A percentile compares a stretch with the other conserved stretches of the same genome.
These are phyloP conservation scores for Neobulgaria alba DNA, from an alignment of 2,329 filamentous ascomycete genomes.

Conservation along the genomic window DNA sequence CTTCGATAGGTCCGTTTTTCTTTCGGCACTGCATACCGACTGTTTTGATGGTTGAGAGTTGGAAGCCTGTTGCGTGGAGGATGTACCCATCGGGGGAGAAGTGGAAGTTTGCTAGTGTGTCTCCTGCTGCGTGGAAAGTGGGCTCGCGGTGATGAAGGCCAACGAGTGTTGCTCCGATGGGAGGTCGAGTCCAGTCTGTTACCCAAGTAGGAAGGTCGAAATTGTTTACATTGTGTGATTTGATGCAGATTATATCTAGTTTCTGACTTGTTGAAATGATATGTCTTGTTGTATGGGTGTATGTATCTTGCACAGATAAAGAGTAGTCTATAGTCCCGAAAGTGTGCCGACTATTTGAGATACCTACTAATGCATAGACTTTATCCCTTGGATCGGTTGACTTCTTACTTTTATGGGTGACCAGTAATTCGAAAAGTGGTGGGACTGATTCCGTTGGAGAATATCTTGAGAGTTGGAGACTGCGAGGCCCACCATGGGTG, in stretches of 20 bases:
- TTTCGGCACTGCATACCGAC: conserved; percentile 14
- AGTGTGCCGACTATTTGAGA: conserved; percentile 11
- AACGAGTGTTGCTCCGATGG: conserved; percentile 8
- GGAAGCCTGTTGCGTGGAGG: conserved; percentile 13
- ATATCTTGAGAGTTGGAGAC: conserved; percentile 19
- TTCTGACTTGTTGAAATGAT: conserved; percentile 17
- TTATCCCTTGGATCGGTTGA: conserved; percentile 25
- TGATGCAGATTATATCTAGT: conserved; percentile 23
- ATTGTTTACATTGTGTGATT: conserved; percentile 12
- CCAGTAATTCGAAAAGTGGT: conserved; percentile 21
- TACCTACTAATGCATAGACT: conserved; percentile 24
- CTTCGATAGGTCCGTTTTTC: conserved; percentile 9
- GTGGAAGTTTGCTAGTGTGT: conserved; percentile 7
- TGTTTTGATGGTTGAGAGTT: conserved; percentile 16
- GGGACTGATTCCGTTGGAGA: conserved; percentile 8
- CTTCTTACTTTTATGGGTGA: conserved; percentile 23
- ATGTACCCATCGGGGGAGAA: conserved; percentile 15
- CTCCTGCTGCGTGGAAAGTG: conserved; percentile 16
- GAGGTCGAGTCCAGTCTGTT: conserved; percentile 21
- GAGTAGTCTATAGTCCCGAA: conserved; percentile 23
- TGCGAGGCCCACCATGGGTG: conserved; percentile 16
- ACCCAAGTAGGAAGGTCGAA: conserved; percentile 20
- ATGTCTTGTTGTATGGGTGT: conserved; percentile 19
- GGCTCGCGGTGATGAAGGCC: conserved; percentile 20
- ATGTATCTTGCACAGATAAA: conserved; percentile 15